Conservation (phyloP, 2,329 filamentous ascomycete genomes). For the Botryotinia narcissicola region DNA sequence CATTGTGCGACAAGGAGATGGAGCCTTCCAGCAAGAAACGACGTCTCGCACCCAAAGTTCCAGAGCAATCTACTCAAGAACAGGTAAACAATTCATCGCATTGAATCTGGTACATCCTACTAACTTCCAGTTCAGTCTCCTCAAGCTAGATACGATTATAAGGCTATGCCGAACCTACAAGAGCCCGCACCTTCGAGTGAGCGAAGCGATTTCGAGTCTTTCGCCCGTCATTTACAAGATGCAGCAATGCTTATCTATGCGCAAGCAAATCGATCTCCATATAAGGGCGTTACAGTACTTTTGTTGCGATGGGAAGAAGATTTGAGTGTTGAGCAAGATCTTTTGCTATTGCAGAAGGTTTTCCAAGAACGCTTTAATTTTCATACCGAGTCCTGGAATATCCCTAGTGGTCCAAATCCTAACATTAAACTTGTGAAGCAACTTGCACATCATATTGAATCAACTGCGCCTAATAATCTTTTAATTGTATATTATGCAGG, state of each 20-base stretch:
- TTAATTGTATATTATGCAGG: conserved; percentile 65
- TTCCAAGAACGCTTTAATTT: conserved; percentile 61
- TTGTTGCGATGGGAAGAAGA: conserved; percentile 64
- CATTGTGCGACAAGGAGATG: conserved; percentile 18
- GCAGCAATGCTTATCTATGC: conserved; percentile 65
- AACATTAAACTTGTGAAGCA: conserved; percentile 60
- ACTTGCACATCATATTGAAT: conserved; percentile 59
- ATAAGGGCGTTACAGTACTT: conserved; percentile 58
- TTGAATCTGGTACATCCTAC: conserved; percentile 11
- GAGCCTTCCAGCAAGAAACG: conserved; percentile 40
- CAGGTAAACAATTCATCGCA: conserved; percentile 31
- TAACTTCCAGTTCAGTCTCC: conserved; percentile 31
- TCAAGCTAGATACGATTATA: conserved; percentile 36
- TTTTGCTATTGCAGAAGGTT: conserved; percentile 54
- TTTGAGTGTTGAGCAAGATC: conserved; percentile 50
- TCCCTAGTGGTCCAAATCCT: conserved; percentile 58
- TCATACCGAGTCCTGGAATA: conserved; percentile 58
- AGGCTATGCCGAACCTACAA: conserved; percentile 34
- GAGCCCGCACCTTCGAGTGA: conserved; percentile 38
- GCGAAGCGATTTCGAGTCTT: conserved; percentile 59
- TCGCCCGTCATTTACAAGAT: conserved; percentile 66
- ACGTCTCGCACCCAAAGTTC: conserved; percentile 39
- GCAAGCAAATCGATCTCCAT: conserved; percentile 57
- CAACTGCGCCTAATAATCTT: conserved; percentile 56
- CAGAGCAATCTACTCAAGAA: conserved; percentile 37